Base-by-base conservation (phyloP, 2,329 filamentous ascomycete species). In the Zymoseptoria ardabiliae region DNA sequence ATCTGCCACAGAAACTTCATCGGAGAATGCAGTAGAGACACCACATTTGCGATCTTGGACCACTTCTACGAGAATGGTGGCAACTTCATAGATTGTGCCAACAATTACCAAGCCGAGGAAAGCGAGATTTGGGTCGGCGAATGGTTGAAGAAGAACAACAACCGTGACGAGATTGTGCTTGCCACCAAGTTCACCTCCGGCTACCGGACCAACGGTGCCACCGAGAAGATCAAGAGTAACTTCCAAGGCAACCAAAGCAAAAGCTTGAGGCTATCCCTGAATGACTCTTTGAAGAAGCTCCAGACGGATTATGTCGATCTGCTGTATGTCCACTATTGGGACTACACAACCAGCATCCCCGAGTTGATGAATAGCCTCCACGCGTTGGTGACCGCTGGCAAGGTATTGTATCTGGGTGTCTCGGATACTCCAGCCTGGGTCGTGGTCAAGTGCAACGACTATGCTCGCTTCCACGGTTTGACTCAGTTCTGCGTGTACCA, bases 291-390 rank as follows among this genome's bases (percentile, higher is more conserved):
- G 50, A 65, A 70, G 50, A 87, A 84, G 72, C 77, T 86, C 53
- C 80, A 85, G 72, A 88, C 86, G 0, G 78, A 82, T 55, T 90
- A 90, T 69, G 84, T 90, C 59, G 88, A 91, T 67, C 67, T 88
- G 23, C 62, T 70, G 9, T 64, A 64, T 53, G 58, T 71, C 30
- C 76, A 78, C 61, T 69, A 74, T 58, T 89, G 85, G 85, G 86
- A 89, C 70, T 86, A 80, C 67, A 83, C 80, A 17, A 84, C 83
- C 54, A 53, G 53, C 22, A 83, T 89, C 53, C 77, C 81, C 0
- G 86, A 90, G 68, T 56, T 90, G 52, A 90, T 90, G 87, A 84
- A 88, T 60, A 80, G 80, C 0, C 77, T 89, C 50, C 86, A 89
- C 69, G 74, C 79, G 20, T 75, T 88, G 10, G 84, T 89, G 0